Evolutionary conservation across 331 rosid species (phyloP).

Genomic region (Erythrophleum ivorense): DNA sequence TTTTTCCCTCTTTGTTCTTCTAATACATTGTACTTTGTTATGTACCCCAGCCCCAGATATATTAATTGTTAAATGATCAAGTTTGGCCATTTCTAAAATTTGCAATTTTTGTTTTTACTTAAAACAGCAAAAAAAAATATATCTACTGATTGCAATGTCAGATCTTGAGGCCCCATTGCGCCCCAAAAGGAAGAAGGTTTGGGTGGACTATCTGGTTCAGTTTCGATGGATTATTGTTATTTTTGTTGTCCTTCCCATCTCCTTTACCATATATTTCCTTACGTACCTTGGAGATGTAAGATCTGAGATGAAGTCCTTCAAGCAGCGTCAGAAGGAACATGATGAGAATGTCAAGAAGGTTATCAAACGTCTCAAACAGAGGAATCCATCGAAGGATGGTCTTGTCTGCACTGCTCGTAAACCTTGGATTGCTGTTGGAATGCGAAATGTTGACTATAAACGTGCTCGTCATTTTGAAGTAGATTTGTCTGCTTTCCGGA

Average conservation of each 20-base stretch:
- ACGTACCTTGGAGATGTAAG: constrained; percentile 88
- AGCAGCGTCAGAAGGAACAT: constrained; percentile 86
- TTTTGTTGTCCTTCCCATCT: constrained; percentile 92
- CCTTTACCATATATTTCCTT: constrained; percentile 84
- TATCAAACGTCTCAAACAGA: constrained; percentile 80
- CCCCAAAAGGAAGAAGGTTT: constrained; percentile 86
- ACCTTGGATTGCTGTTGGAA: constrained; percentile 97
- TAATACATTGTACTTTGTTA: neutral
- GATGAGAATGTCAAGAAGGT: constrained; percentile 91
- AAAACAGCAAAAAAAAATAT: constrained; percentile 20
- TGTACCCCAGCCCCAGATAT: neutral
- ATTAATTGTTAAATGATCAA: neutral
- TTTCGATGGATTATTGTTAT: constrained; percentile 92
- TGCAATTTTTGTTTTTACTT: neutral
- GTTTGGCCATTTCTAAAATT: constrained; percentile 8
- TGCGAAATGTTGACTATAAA: constrained; percentile 97
- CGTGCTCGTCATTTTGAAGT: constrained; percentile 97
- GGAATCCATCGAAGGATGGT: constrained; percentile 88
- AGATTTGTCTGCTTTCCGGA: constrained; percentile 85
- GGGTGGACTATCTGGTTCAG: constrained; percentile 89
- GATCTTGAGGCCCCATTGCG: constrained; percentile 88
- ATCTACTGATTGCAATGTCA: constrained; percentile 58
- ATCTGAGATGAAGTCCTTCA: constrained; percentile 87
- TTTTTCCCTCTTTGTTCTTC: neutral
- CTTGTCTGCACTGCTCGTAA: constrained; percentile 97